phyloP scores from a whole-genome alignment of 495 filamentous ascomycete genomes.

The Penicillium odoratum region DNA sequence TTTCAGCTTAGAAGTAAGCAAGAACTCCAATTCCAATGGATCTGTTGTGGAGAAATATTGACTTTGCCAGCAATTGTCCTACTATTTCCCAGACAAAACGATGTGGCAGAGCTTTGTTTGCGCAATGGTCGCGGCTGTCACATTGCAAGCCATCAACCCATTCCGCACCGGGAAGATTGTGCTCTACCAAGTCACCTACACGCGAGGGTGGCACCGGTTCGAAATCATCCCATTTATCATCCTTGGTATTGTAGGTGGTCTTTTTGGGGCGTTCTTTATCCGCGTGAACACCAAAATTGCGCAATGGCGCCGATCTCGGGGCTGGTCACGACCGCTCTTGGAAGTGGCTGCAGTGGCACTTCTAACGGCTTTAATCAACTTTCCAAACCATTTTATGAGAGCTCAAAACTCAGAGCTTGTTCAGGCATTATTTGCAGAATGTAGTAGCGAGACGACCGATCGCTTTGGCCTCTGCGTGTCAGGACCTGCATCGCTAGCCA shows the following conservation, averaged over 20 bases:
- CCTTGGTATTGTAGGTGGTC: constrained; percentile 83
- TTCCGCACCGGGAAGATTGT: constrained; percentile 96
- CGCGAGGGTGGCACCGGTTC: constrained; percentile 88
- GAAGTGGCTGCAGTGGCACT: constrained; percentile 76
- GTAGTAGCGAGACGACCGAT: constrained; percentile 73
- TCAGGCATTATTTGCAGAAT: constrained; percentile 89
- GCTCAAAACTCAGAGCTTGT: constrained; percentile 91
- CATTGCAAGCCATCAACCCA: constrained; percentile 87
- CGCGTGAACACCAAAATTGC: constrained; percentile 88
- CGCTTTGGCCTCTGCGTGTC: constrained; percentile 84
- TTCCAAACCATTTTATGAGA: constrained; percentile 92
- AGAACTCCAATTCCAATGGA: not conserved
- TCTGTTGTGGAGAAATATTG: constrained; percentile 5
- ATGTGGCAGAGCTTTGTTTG: constrained; percentile 99
- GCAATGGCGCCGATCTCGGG: constrained; percentile 67
- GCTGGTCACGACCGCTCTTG: constrained; percentile 60
- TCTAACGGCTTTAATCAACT: constrained; percentile 86
- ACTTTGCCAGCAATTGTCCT: constrained; percentile 71
- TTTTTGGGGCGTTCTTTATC: constrained; percentile 95
- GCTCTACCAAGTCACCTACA: constrained; percentile 95
- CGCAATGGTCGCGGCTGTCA: constrained; percentile 95
- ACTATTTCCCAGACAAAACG: constrained; percentile 98
- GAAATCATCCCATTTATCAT: constrained; percentile 87
- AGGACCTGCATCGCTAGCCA: constrained; percentile 66
- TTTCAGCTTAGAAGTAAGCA: constrained; percentile 80